Evolutionary conservation across 2,329 filamentous ascomycete species (phyloP), one percentile per base, ranked within the genome.

Genomic region (Aspergillus sojae): DNA sequence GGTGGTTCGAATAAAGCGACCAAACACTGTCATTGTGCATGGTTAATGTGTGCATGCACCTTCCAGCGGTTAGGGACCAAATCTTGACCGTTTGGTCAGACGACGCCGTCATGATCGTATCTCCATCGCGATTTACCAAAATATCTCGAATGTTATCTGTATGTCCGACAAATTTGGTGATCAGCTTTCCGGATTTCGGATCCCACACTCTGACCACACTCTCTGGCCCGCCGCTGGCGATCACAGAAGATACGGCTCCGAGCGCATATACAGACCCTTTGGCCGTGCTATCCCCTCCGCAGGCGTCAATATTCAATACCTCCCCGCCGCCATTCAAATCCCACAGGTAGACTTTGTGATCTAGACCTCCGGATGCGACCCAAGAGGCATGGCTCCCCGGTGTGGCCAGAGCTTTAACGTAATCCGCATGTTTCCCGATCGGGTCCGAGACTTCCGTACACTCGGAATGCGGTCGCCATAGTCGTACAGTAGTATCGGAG

Each of bases 21-120:
- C 95, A 99, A 26, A 99, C 92, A 75, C 94, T 97, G 74, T 97
- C 93, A 74, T 96, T 96, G 80, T 99, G 95, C 95, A 99, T 99
- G 60, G 94, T 97, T 71, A 99, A 86, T 0, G 95, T 99, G 79
- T 97, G 93, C 90, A 98, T 94, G 83, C 95, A 99, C 70, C 95
- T 87, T 61, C 95, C 95, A 26, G 93, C 94, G 12, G 92, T 95
- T 70, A 98, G 89, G 69, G 94, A 97, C 95, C 95, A 99, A 62
- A 98, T 88, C 81, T 99, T 99, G 81, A 99, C 90, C 0, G 95
- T 98, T 79, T 96, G 93, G 77, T 99, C 95, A 1, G 94, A 94
- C 70, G 94, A 97, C 16, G 93, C 94, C 0, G 94, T 97, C 84
- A 99, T 87, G 70, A 99, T 92, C 46, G 89, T 96, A 74, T 97